Base-by-base conservation (phyloP, 2,329 filamentous ascomycete species). In the Hymenoscyphus fraxineus region DNA sequence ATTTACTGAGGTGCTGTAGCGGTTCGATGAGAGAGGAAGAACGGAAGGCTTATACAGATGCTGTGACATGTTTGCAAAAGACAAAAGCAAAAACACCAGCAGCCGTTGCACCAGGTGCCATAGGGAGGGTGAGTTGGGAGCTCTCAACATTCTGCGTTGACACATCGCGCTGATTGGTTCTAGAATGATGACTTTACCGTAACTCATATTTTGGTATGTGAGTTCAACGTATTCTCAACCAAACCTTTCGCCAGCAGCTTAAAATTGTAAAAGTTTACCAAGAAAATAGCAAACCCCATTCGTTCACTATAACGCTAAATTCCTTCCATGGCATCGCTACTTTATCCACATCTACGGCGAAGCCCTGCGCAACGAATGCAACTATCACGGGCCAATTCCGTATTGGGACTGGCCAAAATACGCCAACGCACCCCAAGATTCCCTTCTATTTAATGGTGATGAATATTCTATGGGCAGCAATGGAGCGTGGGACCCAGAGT, bases 361-460 rank as follows among this genome's bases (percentile, higher is more conserved):
- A 60, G 76, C 76, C 44, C 73, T 81, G 6, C 71, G 74, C 32
- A 67, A 77, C 1, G 74, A 78, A 57, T 81, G 79, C 64, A 76
- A 76, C 38, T 81, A 80, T 66, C 74, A 68, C 1, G 79, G 79
- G 35, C 69, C 73, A 9, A 58, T 63, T 47, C 41, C 60, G 27
- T 66, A 65, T 39, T 66, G 67, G 76, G 80, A 84, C 71, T 85
- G 82, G 80, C 56, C 55, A 7, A 58, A 58, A 51, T 63, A 41
- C 3, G 78, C 78, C 3, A 76, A 77, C 55, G 81, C 80, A 73
- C 77, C 80, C 3, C 68, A 76, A 3, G 78, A 84, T 65, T 83
- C 82, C 0, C 80, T 82, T 15, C 70, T 85, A 58, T 84, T 86
- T 68, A 82, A 84, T 67, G 84, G 83, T 40, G 81, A 79, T 69